Conservation (phyloP, 1,284 basidiomycete species). For the Tylopilus orsonianus region DNA sequence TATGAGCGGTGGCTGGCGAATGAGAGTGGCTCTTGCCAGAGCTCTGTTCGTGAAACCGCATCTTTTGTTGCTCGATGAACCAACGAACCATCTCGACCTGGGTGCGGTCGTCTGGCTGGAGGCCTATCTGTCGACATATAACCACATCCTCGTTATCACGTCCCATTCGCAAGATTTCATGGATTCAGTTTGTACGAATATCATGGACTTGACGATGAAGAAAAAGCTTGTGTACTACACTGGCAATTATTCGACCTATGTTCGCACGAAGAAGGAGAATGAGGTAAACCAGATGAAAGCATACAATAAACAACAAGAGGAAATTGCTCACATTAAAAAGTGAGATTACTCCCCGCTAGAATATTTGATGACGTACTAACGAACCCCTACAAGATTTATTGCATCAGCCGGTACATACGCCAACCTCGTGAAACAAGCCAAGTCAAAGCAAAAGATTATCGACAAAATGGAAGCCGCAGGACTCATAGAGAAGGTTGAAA, state of each 20-base stretch:
- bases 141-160: conserved; percentile 96
- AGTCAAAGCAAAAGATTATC: conserved; percentile 99
- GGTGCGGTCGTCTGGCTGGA: conserved; percentile 99
- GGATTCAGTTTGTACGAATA: conserved; percentile 96
- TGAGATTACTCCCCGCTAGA: conserved; percentile 36
- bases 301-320: conserved; percentile 97
- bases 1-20: conserved; percentile 99
- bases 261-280: conserved; percentile 95
- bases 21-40: conserved; percentile 96
- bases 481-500: conserved; percentile 87
- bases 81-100: conserved; percentile 89
- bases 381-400: conserved; percentile 70
- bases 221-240: conserved; percentile 92
- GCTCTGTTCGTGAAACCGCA: conserved; percentile 98
- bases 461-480: conserved; percentile 99
- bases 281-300: conserved; percentile 99
- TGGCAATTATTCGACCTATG: conserved; percentile 97
- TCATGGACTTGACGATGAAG: conserved; percentile 92
- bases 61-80: conserved; percentile 88
- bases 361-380: conserved; percentile 13
- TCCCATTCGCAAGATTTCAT: conserved; percentile 99
- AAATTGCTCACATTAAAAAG: conserved; percentile 98
- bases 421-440: conserved; percentile 97
- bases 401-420: conserved; percentile 98
- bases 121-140: conserved; percentile 96